Evolutionary conservation across 75 land plant genomes (phyloP), one percentile per base, ranked within the genome.

Genomic region (Gnetum montanum): DNA sequence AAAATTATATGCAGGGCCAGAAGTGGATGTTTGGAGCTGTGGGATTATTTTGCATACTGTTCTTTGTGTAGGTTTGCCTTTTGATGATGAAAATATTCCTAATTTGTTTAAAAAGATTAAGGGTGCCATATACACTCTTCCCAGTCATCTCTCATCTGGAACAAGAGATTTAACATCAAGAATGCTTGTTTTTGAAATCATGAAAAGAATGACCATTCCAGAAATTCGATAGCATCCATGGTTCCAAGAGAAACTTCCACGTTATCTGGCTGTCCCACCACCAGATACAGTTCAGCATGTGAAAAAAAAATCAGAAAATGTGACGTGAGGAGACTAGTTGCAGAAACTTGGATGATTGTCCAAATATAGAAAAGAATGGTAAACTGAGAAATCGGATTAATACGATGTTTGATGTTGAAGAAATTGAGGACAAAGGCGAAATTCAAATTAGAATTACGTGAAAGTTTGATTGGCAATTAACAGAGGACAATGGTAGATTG

Each of bases 111-210:
- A 67, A 53, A 76, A 76, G 53, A 76, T 76, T 13, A 76, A 76
- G 70, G 79, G 79, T 67, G 91, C 88, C 13, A 76, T 86, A 50
- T 92, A 92, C 55, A 86, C 88, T 28, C 83, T 92, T 56, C 92
- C 92, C 0, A 83, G 92, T 58, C 88, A 92, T 74, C 74, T 92
- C 34, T 83, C 97, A 6, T 56, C 69, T 49, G 80, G 82, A 35
- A 85, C 85, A 22, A 75, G 81, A 64, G 85, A 92, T 61, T 57
- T 92, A 56, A 86, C 86, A 54, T 80, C 81, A 36, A 67, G 85
- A 48, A 86, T 92, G 83, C 85, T 92, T 33, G 73, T 92, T 38
- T 88, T 92, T 45, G 92, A 92, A 38, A 92, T 92, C 30, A 73
- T 92, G 77, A 92, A 92, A 56, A 69, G 97, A 53, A 68, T 86